Conservation (phyloP, 2,329 filamentous ascomycete genomes). For the Cladosporium velox region DNA sequence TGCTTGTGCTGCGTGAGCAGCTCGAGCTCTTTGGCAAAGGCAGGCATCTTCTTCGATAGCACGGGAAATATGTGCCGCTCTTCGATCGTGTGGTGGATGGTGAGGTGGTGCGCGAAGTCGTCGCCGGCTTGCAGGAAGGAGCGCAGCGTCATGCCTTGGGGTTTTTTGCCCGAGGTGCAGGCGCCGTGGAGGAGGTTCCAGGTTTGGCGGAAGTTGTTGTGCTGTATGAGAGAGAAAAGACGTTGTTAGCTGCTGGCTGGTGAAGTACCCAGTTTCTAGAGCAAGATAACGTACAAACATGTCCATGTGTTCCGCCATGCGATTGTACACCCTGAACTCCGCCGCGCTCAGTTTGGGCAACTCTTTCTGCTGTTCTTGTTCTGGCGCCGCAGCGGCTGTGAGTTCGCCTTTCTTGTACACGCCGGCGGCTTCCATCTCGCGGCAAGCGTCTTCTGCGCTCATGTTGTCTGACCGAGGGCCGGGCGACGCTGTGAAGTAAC, state of each 20-base stretch:
- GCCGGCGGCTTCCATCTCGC: conserved; percentile 32
- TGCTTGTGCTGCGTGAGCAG: conserved; percentile 72
- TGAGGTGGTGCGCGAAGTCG: conserved; percentile 70
- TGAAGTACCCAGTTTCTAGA: neutral
- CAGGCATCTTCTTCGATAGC: conserved; percentile 75
- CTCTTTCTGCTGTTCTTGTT: conserved; percentile 30
- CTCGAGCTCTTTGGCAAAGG: conserved; percentile 67
- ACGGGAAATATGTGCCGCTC: conserved; percentile 79
- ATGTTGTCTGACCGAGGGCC: conserved; percentile 10
- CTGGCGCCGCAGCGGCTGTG: conserved; percentile 25
- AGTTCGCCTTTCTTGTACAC: conserved; percentile 28
- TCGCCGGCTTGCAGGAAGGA: conserved; percentile 69
- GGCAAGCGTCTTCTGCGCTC: conserved; percentile 29
- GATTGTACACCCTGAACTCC: conserved; percentile 71
- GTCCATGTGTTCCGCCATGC: conserved; percentile 74
- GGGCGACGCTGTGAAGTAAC: neutral
- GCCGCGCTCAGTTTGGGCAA: conserved; percentile 64
- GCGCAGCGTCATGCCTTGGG: conserved; percentile 64
- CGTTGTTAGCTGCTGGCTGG: neutral
- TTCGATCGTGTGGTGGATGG: conserved; percentile 79
- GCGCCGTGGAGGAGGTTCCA: conserved; percentile 73
- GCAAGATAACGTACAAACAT: conserved; percentile 57
- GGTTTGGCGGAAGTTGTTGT: conserved; percentile 72
- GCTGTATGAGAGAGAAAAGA: conserved; percentile 48
- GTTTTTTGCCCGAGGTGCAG: conserved; percentile 61